Conservation (phyloP, 1,139 yeast species). For the Saccharomyces pastorianus region DNA sequence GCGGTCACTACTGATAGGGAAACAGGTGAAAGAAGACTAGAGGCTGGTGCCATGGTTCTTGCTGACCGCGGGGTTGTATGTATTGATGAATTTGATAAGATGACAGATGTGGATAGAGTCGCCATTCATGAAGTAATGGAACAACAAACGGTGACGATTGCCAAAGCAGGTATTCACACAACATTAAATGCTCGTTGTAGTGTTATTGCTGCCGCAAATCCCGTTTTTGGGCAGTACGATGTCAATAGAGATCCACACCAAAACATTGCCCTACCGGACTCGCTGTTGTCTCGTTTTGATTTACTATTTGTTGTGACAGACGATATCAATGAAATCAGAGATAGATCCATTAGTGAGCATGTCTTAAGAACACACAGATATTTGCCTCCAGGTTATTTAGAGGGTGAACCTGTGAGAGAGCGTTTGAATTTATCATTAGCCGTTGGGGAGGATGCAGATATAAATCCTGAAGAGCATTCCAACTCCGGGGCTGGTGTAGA, state of each 20-base stretch:
- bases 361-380: slow-evolving; percentile 90
- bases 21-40: slow-evolving; percentile 92
- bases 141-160: slow-evolving; percentile 96
- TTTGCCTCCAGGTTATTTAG: slow-evolving; percentile 79
- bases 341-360: slow-evolving; percentile 86
- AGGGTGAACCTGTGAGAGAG: slow-evolving; percentile 93
- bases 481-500: not conserved
- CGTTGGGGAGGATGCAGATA: slow-evolving; percentile 47
- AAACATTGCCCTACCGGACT: slow-evolving; percentile 94
- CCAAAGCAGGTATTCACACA: slow-evolving; percentile 97
- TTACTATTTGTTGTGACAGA: slow-evolving; percentile 91
- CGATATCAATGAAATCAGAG: slow-evolving; percentile 79
- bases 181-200: slow-evolving; percentile 95
- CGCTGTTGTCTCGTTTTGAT: slow-evolving; percentile 93
- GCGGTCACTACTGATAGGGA: slow-evolving; percentile 96
- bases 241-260: slow-evolving; percentile 94
- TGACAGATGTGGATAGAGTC: slow-evolving; percentile 94
- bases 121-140: slow-evolving; percentile 99
- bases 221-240: slow-evolving; percentile 94
- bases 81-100: slow-evolving; percentile 96
- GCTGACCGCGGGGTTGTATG: slow-evolving; percentile 97
- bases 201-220: slow-evolving; percentile 97
- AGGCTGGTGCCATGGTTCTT: slow-evolving; percentile 99
- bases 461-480: slow-evolving; percentile 10
- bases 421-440: slow-evolving; percentile 60